phyloP scores from a whole-genome alignment of 805 yeast species.

The Ogataea methanolica region DNA sequence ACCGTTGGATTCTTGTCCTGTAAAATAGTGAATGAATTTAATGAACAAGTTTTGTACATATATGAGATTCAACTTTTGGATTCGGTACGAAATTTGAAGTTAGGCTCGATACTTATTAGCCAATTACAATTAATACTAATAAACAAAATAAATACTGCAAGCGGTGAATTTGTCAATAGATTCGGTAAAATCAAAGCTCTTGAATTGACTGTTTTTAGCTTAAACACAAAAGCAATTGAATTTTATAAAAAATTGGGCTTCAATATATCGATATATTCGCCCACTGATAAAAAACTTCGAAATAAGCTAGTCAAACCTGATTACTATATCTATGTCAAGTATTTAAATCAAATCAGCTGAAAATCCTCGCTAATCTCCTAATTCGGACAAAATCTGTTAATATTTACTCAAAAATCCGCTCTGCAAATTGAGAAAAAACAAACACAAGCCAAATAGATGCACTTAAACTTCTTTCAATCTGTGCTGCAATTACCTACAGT shows the following conservation, averaged over 20 bases:
- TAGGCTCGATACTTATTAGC: constrained; percentile 39
- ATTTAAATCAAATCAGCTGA: no score
- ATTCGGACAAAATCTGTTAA: no score
- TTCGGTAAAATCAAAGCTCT: constrained; percentile 25
- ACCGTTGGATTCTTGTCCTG: constrained; percentile 43
- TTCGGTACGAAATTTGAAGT: constrained; percentile 27
- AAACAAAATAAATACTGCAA: constrained; percentile 5
- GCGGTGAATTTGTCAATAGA: neutral
- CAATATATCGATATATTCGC: constrained; percentile 35
- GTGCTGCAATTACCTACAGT: neutral
- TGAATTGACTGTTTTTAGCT: constrained; percentile 47
- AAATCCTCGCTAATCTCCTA: no score
- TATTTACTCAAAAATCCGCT: neutral
- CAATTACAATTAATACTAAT: constrained; percentile 32
- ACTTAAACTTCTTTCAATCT: neutral
- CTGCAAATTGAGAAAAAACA: neutral
- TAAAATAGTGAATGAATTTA: constrained; percentile 38
- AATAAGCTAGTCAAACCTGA: constrained; percentile 38
- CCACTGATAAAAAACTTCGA: constrained; percentile 37
- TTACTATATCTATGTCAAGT: constrained; percentile 30
- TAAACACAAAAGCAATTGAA: constrained; percentile 35
- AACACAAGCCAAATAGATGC: neutral
- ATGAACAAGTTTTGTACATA: constrained; percentile 39
- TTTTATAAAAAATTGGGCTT: constrained; percentile 45
- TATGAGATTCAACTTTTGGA: constrained; percentile 51